Evolutionary conservation across 2,329 filamentous ascomycete species (phyloP), one percentile per base, ranked within the genome.

Genomic region (Orbilia ellipsospora): DNA sequence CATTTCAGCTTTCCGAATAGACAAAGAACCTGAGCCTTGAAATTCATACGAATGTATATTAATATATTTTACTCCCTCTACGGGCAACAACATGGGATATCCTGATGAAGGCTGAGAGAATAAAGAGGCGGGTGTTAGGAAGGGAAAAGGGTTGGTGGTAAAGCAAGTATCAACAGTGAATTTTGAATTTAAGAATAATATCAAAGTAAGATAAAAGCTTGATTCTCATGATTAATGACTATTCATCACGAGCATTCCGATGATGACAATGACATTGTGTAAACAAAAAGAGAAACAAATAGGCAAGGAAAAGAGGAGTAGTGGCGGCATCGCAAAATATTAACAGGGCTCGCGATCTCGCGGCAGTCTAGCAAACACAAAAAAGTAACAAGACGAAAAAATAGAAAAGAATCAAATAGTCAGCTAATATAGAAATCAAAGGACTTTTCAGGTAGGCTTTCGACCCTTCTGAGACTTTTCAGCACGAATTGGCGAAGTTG

Each of bases 181-280:
- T 23, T 23, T 23, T 23, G 23, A 23, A 23, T 23, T 4, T 23
- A 23, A 23, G 23, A 23, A 23, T 4, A 23, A 23, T 23, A 23
- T 23, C 2, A 23, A 23, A 23, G 2, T 23, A 23, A 23, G 23
- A 23, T 23, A 23, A 23, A 23, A 23, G 23, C 23, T 23, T 23
- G 23, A 23, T 23, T 23, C 2, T 4, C 23, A 23, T 36, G 31
- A 10, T 6, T 36, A 36, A 36, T 36, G 5, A 36, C n/a, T 61
- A 61, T 61, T 18, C 57, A 61, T 50, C 57, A 61, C 42, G 57
- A 61, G n/a, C 18, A 61, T 45, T 7, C 44, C 57, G 23, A 61
- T 61, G 57, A 61, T 61, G 57, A 15, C 12, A 60, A 61, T 23
- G 23, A 28, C 18, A 55, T n/a, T 20, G 23, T 10, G 20, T 7